phyloP scores from a whole-genome alignment of 176 grass and related monocot genomes.

The Poa pratensis region DNA sequence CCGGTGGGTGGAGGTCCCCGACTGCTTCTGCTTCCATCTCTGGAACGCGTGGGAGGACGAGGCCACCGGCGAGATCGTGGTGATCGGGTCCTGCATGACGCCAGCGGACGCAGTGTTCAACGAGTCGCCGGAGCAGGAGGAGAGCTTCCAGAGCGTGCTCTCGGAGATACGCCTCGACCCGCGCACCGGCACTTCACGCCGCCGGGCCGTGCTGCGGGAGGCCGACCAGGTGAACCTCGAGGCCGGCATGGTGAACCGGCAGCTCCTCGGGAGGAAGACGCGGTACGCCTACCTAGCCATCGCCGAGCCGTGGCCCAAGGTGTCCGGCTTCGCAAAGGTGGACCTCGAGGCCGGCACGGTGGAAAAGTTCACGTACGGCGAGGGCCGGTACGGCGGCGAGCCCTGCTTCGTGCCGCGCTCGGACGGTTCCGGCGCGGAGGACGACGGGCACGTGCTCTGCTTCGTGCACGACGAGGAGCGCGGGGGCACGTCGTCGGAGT shows the following conservation, averaged over 20 bases:
- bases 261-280: constrained; percentile 59
- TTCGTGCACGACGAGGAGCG: constrained; percentile 70
- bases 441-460: constrained; percentile 77
- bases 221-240: constrained; percentile 82
- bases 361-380: constrained; percentile 73
- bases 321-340: constrained; percentile 95
- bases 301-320: constrained; percentile 94
- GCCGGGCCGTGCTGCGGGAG: constrained; percentile 46
- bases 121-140: constrained; percentile 59
- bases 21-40: constrained; percentile 95
- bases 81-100: constrained; percentile 95
- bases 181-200: constrained; percentile 52
- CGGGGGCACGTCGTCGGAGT: constrained; percentile 55
- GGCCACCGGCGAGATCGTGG: constrained; percentile 72
- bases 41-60: constrained; percentile 97
- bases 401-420: constrained; percentile 78
- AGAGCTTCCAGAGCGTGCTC: constrained; percentile 73
- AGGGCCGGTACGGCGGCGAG: constrained; percentile 77
- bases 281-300: constrained; percentile 87
- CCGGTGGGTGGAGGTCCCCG: constrained; percentile 74
- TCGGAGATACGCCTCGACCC: constrained; percentile 78
- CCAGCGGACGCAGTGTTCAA: constrained; percentile 90
- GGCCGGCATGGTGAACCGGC: constrained; percentile 93
- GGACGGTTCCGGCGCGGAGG: constrained; percentile 43
- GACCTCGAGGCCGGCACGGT: constrained; percentile 66